Percentiles rank a stretch among this genome's conserved stretches.
These are phyloP conservation scores for Backusella morwellensis DNA, from an alignment of 192 early-diverging fungal genomes.

Conservation along the genomic window DNA sequence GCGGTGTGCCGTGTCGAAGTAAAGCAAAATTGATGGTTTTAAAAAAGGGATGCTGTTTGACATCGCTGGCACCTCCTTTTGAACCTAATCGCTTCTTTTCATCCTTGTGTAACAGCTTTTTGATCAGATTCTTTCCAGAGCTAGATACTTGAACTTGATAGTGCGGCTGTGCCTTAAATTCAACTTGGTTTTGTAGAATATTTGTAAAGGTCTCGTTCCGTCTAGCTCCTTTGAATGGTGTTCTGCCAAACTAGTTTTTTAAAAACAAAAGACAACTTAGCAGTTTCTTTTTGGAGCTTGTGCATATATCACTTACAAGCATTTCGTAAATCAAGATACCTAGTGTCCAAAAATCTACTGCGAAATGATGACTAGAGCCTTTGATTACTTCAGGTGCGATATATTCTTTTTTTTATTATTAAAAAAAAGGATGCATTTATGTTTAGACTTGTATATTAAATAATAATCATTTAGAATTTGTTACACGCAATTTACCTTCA, in stretches of 20 bases:
- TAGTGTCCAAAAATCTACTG: conserved; percentile 99
- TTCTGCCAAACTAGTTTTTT: conserved; percentile 64
- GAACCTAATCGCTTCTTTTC: conserved; percentile 88
- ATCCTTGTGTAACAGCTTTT: conserved; percentile 85
- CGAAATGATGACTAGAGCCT: conserved; percentile 88
- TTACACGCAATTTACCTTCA: conserved; percentile 65
- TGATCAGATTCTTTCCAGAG: conserved; percentile 72
- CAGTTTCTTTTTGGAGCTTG: background rate
- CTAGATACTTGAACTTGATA: conserved; percentile 19
- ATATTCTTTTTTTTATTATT: conserved; percentile 63
- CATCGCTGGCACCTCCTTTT: conserved; percentile 84
- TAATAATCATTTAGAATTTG: background rate
- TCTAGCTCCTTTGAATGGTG: conserved; percentile 94
- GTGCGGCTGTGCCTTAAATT: conserved; percentile 58
- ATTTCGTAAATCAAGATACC: conserved; percentile 98
- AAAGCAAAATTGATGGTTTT: conserved; percentile 91
- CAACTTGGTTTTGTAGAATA: conserved; percentile 77
- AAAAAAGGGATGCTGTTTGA: conserved; percentile 92
- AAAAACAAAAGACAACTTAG: too few species aligned
- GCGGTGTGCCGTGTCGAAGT: conserved; percentile 78
- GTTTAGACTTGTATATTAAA: background rate
- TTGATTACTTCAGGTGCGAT: conserved; percentile 99
- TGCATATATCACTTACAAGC: conserved; percentile 54
- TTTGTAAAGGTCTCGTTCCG: conserved; percentile 87
- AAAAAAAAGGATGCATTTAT: background rate